Evolutionary conservation across 1,284 basidiomycete genomes (phyloP), one percentile per base, ranked within the genome.

Genomic region (Apiotrichum mycotoxinovorans): DNA sequence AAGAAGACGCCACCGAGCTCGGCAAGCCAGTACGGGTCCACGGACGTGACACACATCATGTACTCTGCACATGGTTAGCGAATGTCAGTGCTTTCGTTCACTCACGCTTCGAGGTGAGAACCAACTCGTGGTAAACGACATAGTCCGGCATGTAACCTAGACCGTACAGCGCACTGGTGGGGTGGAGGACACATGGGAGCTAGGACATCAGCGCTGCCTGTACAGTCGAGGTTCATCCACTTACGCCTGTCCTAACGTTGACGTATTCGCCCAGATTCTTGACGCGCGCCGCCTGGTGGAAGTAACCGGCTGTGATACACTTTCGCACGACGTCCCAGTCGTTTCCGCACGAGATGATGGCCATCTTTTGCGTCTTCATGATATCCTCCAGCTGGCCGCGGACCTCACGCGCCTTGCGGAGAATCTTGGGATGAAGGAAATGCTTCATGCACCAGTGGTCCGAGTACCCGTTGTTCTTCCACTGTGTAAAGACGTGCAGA

Each of bases 191-290:
- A 69, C 77, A 78, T 1, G 77, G 75, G 42, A 76, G 57, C 76
- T 77, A 51, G 12, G 20, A 9, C 0, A 25, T 42, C 27, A 26
- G 33, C 17, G 48, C 38, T 43, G 20, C 18, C 41, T 65, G 37
- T 22, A 10, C 33, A 4, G 10, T 10, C 17, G 17, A 23, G n/a
- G 15, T 1, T 18, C 22, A 5, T 1, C 1, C 10, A 72, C 75
- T 69, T 60, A 83, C 78, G 35, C 93, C 96, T n/a, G 95, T 94
- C 43, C 96, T 84, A 66, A 95, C 90, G 75, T 99, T 97, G 60
- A 95, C 91, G 75, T 97, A 98, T 78, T 98, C 96, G 62, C 95
- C 96, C 60, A 98, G 96, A 72, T 95, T 95, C 79, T 98, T 98
- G 41, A 96, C 94, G 63, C 92, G 82, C 11, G 95, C 95, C 0